Conservation (phyloP, 192 early-diverging fungal species). For the Coemansia sp. region DNA sequence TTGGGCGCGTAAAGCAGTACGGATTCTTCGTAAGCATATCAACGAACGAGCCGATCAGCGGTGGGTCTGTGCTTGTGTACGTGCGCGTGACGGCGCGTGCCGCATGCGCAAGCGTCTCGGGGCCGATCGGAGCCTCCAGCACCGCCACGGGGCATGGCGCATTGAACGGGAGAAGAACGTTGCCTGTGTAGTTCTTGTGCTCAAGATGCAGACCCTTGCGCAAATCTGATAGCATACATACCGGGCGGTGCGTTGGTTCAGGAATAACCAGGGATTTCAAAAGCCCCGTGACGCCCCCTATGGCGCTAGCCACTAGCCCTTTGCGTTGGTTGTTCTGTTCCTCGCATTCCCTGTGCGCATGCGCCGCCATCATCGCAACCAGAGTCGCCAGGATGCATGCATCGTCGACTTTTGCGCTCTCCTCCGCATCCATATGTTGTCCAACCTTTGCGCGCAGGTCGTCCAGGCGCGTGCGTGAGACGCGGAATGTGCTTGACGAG, state of each 20-base stretch:
- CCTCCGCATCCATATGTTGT: neutral
- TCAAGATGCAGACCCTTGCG: slow-evolving; percentile 31
- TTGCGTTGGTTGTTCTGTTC: neutral
- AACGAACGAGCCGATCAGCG: slow-evolving; percentile 37
- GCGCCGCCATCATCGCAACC: slow-evolving; percentile 40
- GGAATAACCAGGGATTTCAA: slow-evolving; percentile 1
- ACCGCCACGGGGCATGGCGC: slow-evolving; percentile 23
- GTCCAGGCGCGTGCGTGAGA: slow-evolving; percentile 16
- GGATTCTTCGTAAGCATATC: slow-evolving; percentile 34
- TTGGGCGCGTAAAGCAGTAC: slow-evolving; percentile 41
- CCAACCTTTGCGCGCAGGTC: slow-evolving; percentile 16
- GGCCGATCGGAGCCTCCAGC: slow-evolving; percentile 23
- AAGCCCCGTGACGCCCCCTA: neutral
- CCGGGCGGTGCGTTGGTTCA: slow-evolving; percentile 1
- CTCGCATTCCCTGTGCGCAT: slow-evolving; percentile 32
- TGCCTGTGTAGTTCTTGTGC: slow-evolving; percentile 41
- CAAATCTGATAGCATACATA: slow-evolving; percentile 24
- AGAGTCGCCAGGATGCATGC: slow-evolving; percentile 38
- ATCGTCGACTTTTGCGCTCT: neutral
- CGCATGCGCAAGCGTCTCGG: slow-evolving; percentile 18
- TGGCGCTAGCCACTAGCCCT: neutral
- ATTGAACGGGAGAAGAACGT: slow-evolving; percentile 42
- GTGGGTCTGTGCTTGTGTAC: slow-evolving; percentile 30
- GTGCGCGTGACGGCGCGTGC: slow-evolving; percentile 11
- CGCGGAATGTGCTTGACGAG: slow-evolving; percentile 37